phyloP scores from a whole-genome alignment of 768 basidiomycete genomes.

The Boletus edulis region DNA sequence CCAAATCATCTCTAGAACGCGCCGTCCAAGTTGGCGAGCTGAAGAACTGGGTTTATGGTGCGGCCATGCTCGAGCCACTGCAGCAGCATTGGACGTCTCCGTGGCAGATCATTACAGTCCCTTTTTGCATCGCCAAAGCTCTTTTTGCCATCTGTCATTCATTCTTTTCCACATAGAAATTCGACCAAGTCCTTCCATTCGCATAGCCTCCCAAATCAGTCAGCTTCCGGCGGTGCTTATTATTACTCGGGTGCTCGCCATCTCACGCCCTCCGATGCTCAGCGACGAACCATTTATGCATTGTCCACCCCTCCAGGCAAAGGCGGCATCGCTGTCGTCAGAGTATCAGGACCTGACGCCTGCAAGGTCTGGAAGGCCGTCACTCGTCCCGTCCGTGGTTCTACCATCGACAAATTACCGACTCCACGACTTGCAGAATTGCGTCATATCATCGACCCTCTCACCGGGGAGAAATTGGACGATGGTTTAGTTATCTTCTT shows the following conservation, averaged over 20 bases:
- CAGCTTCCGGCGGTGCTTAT: neutral
- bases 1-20: neutral
- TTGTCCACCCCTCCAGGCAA: conserved; percentile 86
- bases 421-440: conserved; percentile 68
- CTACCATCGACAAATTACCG: conserved; percentile 31
- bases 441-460: conserved; percentile 65
- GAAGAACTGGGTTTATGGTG: conserved; percentile 12
- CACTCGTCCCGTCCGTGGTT: conserved; percentile 38
- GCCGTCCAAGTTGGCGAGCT: conserved; percentile 2
- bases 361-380: conserved; percentile 58
- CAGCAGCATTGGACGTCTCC: neutral
- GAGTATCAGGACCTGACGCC: conserved; percentile 79
- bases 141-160: conserved; percentile 11
- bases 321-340: conserved; percentile 78
- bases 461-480: conserved; percentile 61
- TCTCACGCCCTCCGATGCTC: conserved; percentile 43
- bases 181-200: conserved; percentile 8
- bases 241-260: neutral
- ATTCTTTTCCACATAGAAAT: conserved; percentile 26
- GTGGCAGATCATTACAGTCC: neutral
- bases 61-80: conserved; percentile 14
- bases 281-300: conserved; percentile 80
- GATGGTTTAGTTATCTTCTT: conserved; percentile 84
- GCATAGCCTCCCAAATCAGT: conserved; percentile 23
- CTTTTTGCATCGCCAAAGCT: conserved; percentile 5